phyloP scores from a whole-genome alignment of 139 green algal species.

The Tetradesmus lagerheimii region DNA sequence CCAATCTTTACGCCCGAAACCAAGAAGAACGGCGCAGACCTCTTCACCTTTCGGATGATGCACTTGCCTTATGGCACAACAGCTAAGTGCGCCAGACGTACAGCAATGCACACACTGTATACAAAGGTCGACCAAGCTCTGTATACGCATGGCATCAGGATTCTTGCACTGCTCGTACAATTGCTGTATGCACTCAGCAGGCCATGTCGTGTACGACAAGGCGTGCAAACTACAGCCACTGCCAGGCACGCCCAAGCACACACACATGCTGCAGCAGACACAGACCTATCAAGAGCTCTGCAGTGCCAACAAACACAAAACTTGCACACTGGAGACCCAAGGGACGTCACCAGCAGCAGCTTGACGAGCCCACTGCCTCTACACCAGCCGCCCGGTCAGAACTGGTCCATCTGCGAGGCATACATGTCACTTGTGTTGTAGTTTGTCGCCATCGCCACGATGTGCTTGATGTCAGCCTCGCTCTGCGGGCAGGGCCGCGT shows the following conservation, averaged over 20 bases:
- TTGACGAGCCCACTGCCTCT: neutral
- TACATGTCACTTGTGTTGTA: slow-evolving; percentile 9
- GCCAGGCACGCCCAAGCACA: too few relatives aligned
- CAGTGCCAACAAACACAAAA: too few relatives aligned
- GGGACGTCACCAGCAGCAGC: neutral
- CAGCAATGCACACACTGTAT: too few relatives aligned
- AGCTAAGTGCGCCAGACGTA: neutral
- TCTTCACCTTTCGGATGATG: too few relatives aligned
- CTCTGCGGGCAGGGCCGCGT: slow-evolving; percentile 41
- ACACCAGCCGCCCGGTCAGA: neutral
- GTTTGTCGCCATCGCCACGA: slow-evolving; percentile 12
- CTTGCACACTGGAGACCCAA: too few relatives aligned
- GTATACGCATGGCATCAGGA: neutral
- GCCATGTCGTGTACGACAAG: too few relatives aligned
- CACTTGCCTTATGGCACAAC: neutral
- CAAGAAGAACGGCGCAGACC: neutral
- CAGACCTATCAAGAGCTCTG: too few relatives aligned
- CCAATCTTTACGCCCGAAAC: too few relatives aligned
- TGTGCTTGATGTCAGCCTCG: slow-evolving; percentile 34
- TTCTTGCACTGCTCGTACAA: too few relatives aligned
- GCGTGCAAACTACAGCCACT: too few relatives aligned
- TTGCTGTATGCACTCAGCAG: too few relatives aligned
- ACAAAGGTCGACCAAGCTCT: neutral
- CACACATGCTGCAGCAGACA: too few relatives aligned
- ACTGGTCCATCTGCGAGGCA: neutral